Base-by-base conservation (phyloP, 2,329 filamentous ascomycete species). In the Lachnum nothofagi region DNA sequence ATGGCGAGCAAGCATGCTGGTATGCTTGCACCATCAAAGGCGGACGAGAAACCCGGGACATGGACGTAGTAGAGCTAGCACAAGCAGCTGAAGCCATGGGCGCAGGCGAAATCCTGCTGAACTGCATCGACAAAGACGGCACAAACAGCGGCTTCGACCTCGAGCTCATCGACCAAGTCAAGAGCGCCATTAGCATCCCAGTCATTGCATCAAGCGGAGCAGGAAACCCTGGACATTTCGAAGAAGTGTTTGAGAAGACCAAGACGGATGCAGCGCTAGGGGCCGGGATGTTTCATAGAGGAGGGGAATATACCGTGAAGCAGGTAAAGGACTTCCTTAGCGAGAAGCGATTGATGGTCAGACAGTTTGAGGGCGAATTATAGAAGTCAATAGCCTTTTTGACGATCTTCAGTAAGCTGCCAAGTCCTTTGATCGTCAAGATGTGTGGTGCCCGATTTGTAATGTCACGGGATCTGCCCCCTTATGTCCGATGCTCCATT, bases 11-110 rank as follows among this genome's bases (percentile, higher is more conserved):
- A 44, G 86, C 82, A 69, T 95, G 89, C 73, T 98, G 91, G 91
- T 98, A 96, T 67, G 91, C 93, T 49, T 97, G 93, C 72, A 98
- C 93, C 5, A 89, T 95, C 72, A 94, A 91, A 72, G 93, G 93
- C 40, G 93, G 93, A 5, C 83, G 93, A 53, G 91, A 97, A 72
- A 91, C 86, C n/a, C 81, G 91, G 52, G 90, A 97, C 67, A 76
- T 97, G 58, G 91, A 97, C 66, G 93, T 96, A 14, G 80, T 91
- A 12, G 87, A 97, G 71, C 79, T 98, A 8, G 82, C 85, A 8
- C 82, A 80, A 59, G 93, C 93, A 10, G 91, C 97, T 29, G 90
- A 98, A 72, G 90, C 88, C 48, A 94, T 98, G 89, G 93, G 93
- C 45, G 80, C 87, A 1, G 93, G 93, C 48, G 93, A 98, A 74